Base-by-base conservation (phyloP, 257 asterid species). In the Datura wrightii region DNA sequence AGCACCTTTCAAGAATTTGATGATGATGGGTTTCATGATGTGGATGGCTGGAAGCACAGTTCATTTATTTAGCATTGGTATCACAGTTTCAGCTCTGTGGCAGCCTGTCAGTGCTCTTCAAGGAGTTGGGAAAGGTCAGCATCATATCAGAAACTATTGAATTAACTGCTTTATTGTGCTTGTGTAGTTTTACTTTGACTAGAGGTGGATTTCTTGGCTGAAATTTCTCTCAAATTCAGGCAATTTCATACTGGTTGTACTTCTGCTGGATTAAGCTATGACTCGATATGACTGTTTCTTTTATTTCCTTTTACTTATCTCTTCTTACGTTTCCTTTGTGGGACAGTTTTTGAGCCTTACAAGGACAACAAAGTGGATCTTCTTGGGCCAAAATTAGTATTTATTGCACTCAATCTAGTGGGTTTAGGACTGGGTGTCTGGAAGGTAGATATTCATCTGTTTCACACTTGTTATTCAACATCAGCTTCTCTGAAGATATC, bases 1-100 rank as follows among this genome's bases (percentile, higher is more conserved):
- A 90, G 98, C 99, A 16, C 98, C 99, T 19, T 85, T 90, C 50
- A 95, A 97, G 97, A 97, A 93, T 91, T 90, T 94, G 92, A 78
- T 94, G 85, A 97, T 97, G 99, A 92, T 95, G 97, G 99, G 92
- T 76, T 97, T 97, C 90, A 94, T 97, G 98, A 97, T 95, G 98
- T 95, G 98, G 98, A 97, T 94, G 99, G 97, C 98, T 85, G 99
- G 98, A 84, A 97, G 96, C 92, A 95, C 98, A 2, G 99, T 97
- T 72, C 99, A 97, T 87, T 91, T 97, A 18, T 97, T 97, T 85
- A 95, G 98, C 91, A 94, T 97, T 41, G 99, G 98, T 83, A 97
- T 97, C 78, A 97, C 99, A 76, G 90, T 97, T 88, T 97, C 98
- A 76, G 97, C 99, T 85, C 98, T 97, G 69, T 84, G 93, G 92